Evolutionary conservation across 495 filamentous ascomycete genomes (phyloP).

Genomic region (Tetracladium marchalianum): DNA sequence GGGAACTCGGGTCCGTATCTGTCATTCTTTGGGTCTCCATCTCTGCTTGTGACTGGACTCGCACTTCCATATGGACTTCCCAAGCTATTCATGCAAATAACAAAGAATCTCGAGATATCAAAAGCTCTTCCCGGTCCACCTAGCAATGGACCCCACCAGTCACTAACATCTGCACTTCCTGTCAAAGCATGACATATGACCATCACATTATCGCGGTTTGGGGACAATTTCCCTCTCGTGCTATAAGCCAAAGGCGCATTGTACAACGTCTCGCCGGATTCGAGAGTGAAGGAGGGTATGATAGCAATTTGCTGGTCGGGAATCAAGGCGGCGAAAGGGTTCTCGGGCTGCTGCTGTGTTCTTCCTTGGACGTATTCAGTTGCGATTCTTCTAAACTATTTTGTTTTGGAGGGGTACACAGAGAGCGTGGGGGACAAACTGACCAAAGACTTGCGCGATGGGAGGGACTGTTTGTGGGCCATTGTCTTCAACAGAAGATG

Average conservation of each 20-base stretch:
- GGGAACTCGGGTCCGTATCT: constrained; percentile 95
- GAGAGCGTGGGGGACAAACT: not conserved
- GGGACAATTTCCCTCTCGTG: constrained; percentile 65
- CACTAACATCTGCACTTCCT: constrained; percentile 88
- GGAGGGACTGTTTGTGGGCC: not conserved
- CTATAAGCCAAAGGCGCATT: constrained; percentile 95
- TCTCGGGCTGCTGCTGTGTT: constrained; percentile 65
- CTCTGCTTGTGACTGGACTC: constrained; percentile 83
- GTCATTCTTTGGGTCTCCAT: constrained; percentile 62
- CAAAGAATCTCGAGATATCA: constrained; percentile 84
- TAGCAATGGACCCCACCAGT: constrained; percentile 97
- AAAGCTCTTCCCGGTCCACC: constrained; percentile 86
- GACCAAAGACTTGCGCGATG: not conserved
- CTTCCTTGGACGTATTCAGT: constrained; percentile 53
- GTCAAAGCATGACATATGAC: constrained; percentile 96
- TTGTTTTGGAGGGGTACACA: constrained; percentile 1
- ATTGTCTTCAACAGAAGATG: not conserved
- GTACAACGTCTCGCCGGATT: constrained; percentile 76
- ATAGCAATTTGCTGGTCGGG: constrained; percentile 76
- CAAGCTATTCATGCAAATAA: constrained; percentile 91
- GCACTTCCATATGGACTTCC: constrained; percentile 95
- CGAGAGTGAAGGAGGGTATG: constrained; percentile 83
- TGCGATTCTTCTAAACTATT: constrained; percentile 21
- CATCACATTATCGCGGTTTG: constrained; percentile 78
- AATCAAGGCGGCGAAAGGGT: constrained; percentile 81